Evolutionary conservation across 306 rosid species (phyloP).

Genomic region (Sechiopsis laciniata): DNA sequence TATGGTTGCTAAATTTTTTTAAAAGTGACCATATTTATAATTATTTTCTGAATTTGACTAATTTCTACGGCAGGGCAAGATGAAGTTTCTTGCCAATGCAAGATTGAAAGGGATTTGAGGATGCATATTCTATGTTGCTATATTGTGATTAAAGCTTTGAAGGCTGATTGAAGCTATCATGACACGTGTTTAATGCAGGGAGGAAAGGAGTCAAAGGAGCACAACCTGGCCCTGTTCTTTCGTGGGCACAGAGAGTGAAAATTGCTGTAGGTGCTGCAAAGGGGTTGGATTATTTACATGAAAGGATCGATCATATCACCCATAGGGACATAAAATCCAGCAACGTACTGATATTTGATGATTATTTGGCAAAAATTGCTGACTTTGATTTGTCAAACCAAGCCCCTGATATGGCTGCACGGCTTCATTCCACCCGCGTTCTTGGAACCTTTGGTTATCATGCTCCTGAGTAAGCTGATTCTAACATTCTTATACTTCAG

Average conservation of each 20-base stretch:
- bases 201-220: slow-evolving; percentile 95
- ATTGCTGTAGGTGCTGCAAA: slow-evolving; percentile 89
- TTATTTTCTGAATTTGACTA: too few relatives aligned
- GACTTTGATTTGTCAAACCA: slow-evolving; percentile 95
- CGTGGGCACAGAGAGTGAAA: slow-evolving; percentile 86
- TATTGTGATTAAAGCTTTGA: not conserved
- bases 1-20: too few relatives aligned
- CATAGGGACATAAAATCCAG: slow-evolving; percentile 90
- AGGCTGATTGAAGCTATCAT: not conserved
- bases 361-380: slow-evolving; percentile 78
- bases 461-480: slow-evolving; percentile 80
- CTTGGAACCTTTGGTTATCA: slow-evolving; percentile 95
- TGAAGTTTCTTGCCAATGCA: not conserved
- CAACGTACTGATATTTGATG: slow-evolving; percentile 79
- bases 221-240: slow-evolving; percentile 85
- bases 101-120: not conserved
- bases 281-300: slow-evolving; percentile 88
- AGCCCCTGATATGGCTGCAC: slow-evolving; percentile 97
- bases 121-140: not conserved
- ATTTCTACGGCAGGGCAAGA: not conserved
- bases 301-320: slow-evolving; percentile 63
- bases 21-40: too few relatives aligned
- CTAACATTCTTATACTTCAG: not conserved
- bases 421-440: slow-evolving; percentile 95
- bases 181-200: slow-evolving; percentile 42